Evolutionary conservation across 129 eudicot genomes (phyloP).

Genomic region (Saposhnikovia divaricata): DNA sequence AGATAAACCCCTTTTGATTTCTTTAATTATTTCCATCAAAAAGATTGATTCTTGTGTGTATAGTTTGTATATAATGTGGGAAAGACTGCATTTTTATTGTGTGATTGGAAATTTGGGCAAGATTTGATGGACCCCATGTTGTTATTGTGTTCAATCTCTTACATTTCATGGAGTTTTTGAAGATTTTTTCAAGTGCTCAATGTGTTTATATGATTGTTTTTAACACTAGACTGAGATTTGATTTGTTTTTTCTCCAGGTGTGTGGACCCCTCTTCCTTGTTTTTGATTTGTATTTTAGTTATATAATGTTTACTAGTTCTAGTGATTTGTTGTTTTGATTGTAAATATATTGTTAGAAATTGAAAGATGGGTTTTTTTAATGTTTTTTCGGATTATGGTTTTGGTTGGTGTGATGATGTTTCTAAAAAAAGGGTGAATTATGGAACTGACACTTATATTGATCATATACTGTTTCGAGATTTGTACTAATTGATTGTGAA

Average conservation of each 20-base stretch:
- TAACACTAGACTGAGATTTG: constrained; percentile 31
- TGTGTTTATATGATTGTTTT: constrained; percentile 4
- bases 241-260: constrained; percentile 19
- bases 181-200: constrained; percentile 32
- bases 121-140: constrained; percentile 48
- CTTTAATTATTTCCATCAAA: not conserved
- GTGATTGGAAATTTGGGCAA: constrained; percentile 35
- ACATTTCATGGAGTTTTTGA: constrained; percentile 73
- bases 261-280: not conserved
- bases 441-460: not conserved
- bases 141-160: constrained; percentile 7
- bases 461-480: not conserved
- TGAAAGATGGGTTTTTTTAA: not conserved
- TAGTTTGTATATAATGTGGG: constrained; percentile 38
- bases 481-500: not conserved
- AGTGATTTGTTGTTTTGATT: not conserved
- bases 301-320: not conserved
- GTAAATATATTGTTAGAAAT: not conserved
- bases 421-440: not conserved
- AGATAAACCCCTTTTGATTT: constrained; percentile 1
- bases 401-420: constrained; percentile 1
- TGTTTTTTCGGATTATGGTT: not conserved
- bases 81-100: constrained; percentile 21
- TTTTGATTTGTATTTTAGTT: not conserved
- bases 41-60: not conserved